A percentile compares a stretch with the other conserved stretches of the same genome.
These are phyloP conservation scores for Leishmania tropica DNA, from an alignment of 208 protist genomes.

Conservation along the genomic window DNA sequence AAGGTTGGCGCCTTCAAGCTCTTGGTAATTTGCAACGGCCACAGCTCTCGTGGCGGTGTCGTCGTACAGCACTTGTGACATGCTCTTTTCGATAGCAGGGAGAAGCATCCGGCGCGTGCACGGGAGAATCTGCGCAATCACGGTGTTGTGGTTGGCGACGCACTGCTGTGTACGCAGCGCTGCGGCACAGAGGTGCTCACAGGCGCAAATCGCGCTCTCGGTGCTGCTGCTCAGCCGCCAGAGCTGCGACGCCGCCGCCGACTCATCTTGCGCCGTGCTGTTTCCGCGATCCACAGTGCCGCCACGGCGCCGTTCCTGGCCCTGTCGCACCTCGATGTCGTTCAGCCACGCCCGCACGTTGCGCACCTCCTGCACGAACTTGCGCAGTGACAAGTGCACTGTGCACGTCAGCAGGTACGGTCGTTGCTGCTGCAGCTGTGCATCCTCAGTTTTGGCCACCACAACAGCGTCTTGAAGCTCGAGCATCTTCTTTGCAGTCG, in stretches of 20 bases:
- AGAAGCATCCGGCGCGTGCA: slow-evolving; percentile 79
- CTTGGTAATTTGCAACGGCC: slow-evolving; percentile 71
- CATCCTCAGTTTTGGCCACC: slow-evolving; percentile 26
- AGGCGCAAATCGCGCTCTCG: slow-evolving; percentile 56
- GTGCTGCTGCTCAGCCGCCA: slow-evolving; percentile 42
- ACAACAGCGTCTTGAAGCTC: slow-evolving; percentile 51
- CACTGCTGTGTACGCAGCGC: slow-evolving; percentile 71
- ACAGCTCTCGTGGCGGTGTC: slow-evolving; percentile 49
- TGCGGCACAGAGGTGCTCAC: slow-evolving; percentile 56
- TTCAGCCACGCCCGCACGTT: slow-evolving; percentile 61
- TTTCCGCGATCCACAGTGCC: not conserved
- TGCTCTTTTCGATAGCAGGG: slow-evolving; percentile 47
- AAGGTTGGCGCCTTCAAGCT: slow-evolving; percentile 82
- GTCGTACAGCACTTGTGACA: slow-evolving; percentile 66
- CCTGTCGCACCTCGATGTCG: slow-evolving; percentile 20
- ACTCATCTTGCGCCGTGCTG: not conserved
- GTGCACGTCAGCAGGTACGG: slow-evolving; percentile 57
- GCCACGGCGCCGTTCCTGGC: not conserved
- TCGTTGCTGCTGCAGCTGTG: slow-evolving; percentile 6
- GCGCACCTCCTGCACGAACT: slow-evolving; percentile 75
- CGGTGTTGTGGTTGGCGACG: slow-evolving; percentile 87
- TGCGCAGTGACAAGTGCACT: slow-evolving; percentile 50
- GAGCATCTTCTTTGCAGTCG: slow-evolving; percentile 42
- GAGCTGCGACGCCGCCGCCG: not conserved
- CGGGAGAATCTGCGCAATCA: slow-evolving; percentile 71